Conservation (phyloP, 2,329 filamentous ascomycete genomes). For the Ophiostoma sp. region DNA sequence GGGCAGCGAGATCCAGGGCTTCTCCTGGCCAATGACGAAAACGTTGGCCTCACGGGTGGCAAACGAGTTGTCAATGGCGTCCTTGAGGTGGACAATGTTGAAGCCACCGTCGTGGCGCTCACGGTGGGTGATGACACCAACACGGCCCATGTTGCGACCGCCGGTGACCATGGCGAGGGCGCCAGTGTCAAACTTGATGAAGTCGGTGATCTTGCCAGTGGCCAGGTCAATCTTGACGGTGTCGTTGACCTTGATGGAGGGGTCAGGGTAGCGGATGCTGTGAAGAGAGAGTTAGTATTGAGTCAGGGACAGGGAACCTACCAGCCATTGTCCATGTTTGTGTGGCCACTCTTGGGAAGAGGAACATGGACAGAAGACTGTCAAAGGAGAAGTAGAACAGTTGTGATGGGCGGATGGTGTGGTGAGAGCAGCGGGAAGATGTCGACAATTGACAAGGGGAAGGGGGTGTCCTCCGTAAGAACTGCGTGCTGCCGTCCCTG, state of each 20-base stretch:
- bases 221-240: constrained; percentile 98
- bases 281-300: constrained; percentile 36
- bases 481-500: not conserved
- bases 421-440: not conserved
- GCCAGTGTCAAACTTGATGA: constrained; percentile 98
- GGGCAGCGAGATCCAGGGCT: constrained; percentile 98
- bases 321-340: constrained; percentile 48
- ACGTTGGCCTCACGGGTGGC: constrained; percentile 99
- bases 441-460: constrained; percentile 28
- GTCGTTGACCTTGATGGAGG: constrained; percentile 99
- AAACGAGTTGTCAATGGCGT: constrained; percentile 99
- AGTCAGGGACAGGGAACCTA: constrained; percentile 45
- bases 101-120: constrained; percentile 99
- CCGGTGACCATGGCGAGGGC: constrained; percentile 97
- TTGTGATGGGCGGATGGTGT: not conserved
- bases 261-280: constrained; percentile 99
- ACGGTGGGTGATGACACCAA: constrained; percentile 99
- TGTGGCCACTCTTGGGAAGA: constrained; percentile 33
- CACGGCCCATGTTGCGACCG: constrained; percentile 99
- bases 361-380: not conserved
- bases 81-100: constrained; percentile 99
- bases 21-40: constrained; percentile 97
- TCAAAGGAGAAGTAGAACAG: not conserved
- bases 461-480: not conserved
- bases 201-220: constrained; percentile 97